phyloP scores from a whole-genome alignment of 768 basidiomycete species.

The Pholiota conissans region DNA sequence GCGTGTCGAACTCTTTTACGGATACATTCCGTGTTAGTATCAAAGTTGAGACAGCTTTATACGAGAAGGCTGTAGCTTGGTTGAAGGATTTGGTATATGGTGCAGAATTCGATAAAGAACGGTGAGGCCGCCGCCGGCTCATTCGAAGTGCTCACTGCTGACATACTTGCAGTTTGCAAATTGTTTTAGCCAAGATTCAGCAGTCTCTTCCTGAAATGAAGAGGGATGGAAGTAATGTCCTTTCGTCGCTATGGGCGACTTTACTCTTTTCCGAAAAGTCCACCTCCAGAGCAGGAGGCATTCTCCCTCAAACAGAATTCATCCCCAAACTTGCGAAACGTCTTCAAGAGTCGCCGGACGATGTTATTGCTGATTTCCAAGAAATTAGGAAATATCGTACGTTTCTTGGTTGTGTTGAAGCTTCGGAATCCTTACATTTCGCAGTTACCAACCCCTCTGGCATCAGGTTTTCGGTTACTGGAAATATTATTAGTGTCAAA shows the following conservation, averaged over 20 bases:
- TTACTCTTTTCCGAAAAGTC: constrained; percentile 69
- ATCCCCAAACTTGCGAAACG: constrained; percentile 71
- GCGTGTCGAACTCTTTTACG: constrained; percentile 62
- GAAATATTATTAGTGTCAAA: constrained; percentile 70
- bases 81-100: constrained; percentile 78
- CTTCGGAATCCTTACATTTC: background rate
- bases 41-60: constrained; percentile 81
- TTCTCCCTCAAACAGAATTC: constrained; percentile 78
- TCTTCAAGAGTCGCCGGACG: constrained; percentile 71
- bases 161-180: constrained; percentile 58
- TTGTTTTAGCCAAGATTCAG: constrained; percentile 84
- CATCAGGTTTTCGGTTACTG: constrained; percentile 88
- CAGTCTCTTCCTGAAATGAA: constrained; percentile 92
- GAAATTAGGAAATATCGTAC: constrained; percentile 67
- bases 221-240: constrained; percentile 81
- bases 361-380: constrained; percentile 74
- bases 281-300: constrained; percentile 62
- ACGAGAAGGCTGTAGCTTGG: constrained; percentile 85
- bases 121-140: constrained; percentile 40
- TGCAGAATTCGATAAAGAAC: constrained; percentile 74
- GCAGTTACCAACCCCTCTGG: constrained; percentile 82
- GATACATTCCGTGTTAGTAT: constrained; percentile 77
- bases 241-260: constrained; percentile 68
- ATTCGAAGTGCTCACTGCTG: background rate
- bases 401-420: constrained; percentile 26